Evolutionary conservation across 2,329 filamentous ascomycete genomes (phyloP), one percentile per base, ranked within the genome.

Genomic region (Boeremia lycopersici): DNA sequence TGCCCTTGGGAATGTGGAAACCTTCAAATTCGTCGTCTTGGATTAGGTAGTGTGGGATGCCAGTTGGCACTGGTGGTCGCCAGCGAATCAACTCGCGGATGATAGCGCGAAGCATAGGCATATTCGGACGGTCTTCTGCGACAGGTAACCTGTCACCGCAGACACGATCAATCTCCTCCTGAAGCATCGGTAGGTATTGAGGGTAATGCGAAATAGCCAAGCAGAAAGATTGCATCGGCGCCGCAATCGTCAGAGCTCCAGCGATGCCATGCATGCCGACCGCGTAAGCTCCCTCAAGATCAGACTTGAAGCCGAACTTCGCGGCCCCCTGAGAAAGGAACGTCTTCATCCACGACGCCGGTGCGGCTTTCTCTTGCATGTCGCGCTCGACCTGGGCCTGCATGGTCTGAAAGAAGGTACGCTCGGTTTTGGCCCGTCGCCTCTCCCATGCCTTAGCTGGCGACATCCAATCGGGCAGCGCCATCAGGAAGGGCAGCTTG

Each of bases 11-110:
- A 44, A 87, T 85, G 53, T 79, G 78, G 69, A 83, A 82, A 30
- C 79, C 83, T 17, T 81, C 74, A 63, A 86, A 87, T 10, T 79
- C 73, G 50, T 87, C 84, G 43, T 86, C 84, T 41, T 80, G 69
- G 1, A 81, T 74, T 12, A 81, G 77, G 39, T 74, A 77, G 65
- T 87, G 84, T 2, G 84, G 84, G 31, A 86, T 80, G 46, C 74
- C 75, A 26, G 75, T 76, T 4, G 75, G 75, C 26, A 77, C 75
- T 33, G 74, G 72, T 23, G 78, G 78, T 23, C 78, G 74, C 78
- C 78, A 81, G 52, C 78, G 72, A 30, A 77, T 63, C 39, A 68
- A 69, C 53, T 77, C 75, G 17, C 73, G 67, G 42, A 77, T 75
- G 45, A 74, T 57, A 17, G 74, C 74, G 36, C 75, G 68, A 17